These are phyloP conservation scores for Termitomyces sp. DNA, from an alignment of 768 basidiomycete genomes.

Conservation along the genomic window DNA sequence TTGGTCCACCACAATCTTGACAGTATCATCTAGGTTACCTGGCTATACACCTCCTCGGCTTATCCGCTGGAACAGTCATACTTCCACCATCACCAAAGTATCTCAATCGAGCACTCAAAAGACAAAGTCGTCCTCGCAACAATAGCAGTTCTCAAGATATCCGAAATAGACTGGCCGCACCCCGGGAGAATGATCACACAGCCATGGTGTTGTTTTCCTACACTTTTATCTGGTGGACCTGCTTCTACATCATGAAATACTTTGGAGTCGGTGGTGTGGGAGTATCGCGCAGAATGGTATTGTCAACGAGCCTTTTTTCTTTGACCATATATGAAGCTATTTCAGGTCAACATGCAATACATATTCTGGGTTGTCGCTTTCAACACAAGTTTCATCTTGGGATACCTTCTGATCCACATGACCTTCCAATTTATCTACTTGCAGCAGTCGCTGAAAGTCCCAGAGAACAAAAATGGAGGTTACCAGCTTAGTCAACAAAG, in stretches of 20 bases:
- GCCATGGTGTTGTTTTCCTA: slow-evolving; percentile 76
- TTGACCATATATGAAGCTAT: neutral
- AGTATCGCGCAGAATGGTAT: slow-evolving; percentile 43
- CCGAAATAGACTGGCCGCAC: slow-evolving; percentile 19
- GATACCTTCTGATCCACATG: slow-evolving; percentile 75
- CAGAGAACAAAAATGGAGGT: neutral
- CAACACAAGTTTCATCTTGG: slow-evolving; percentile 81
- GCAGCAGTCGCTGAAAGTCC: slow-evolving; percentile 22
- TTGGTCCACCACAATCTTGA: neutral
- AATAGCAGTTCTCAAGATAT: slow-evolving; percentile 8
- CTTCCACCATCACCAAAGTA: slow-evolving; percentile 75
- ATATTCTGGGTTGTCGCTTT: slow-evolving; percentile 85
- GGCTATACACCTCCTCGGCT: slow-evolving; percentile 81
- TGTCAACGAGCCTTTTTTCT: slow-evolving; percentile 3
- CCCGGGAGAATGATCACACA: slow-evolving; percentile 66
- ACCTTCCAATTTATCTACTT: slow-evolving; percentile 34
- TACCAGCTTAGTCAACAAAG: neutral
- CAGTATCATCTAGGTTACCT: slow-evolving; percentile 62
- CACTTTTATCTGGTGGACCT: slow-evolving; percentile 71
- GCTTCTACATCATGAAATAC: slow-evolving; percentile 36
- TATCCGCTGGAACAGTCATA: slow-evolving; percentile 75
- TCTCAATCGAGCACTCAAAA: slow-evolving; percentile 52
- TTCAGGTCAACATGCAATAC: slow-evolving; percentile 83
- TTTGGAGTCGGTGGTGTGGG: slow-evolving; percentile 35
- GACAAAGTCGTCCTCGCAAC: slow-evolving; percentile 6